Evolutionary conservation across 2,329 filamentous ascomycete genomes (phyloP).

Genomic region (Metarhizium rileyi): DNA sequence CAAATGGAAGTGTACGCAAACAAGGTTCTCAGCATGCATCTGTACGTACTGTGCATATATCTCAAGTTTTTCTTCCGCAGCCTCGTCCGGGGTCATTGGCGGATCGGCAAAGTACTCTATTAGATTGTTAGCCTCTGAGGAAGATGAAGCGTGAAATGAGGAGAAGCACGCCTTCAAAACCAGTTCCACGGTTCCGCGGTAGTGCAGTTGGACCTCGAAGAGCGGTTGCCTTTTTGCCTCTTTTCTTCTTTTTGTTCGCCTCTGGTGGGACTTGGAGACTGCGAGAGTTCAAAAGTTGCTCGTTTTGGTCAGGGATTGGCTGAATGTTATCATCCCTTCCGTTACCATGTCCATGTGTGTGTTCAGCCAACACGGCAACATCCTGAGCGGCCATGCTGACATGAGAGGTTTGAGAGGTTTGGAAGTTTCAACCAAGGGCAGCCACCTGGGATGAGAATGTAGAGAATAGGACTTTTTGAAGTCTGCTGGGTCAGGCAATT

Average conservation of each 20-base stretch:
- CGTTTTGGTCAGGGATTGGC: background rate
- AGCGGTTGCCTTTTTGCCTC: constrained; percentile 9
- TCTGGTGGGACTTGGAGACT: background rate
- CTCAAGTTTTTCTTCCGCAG: constrained; percentile 48
- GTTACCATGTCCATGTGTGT: background rate
- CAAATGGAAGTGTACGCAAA: background rate
- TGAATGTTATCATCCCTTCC: background rate
- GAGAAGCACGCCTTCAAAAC: constrained; percentile 52
- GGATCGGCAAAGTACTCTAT: constrained; percentile 68
- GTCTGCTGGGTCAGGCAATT: background rate
- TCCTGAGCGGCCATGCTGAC: background rate
- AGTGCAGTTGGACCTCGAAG: constrained; percentile 30
- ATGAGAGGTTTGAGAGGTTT: background rate
- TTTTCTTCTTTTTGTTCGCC: constrained; percentile 14
- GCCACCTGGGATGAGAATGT: background rate
- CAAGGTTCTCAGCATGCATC: background rate
- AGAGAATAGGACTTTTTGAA: background rate
- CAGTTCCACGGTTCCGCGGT: constrained; percentile 41
- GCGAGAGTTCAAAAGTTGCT: background rate
- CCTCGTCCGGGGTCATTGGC: constrained; percentile 63
- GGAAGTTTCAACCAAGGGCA: background rate
- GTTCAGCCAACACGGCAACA: background rate
- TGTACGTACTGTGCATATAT: constrained; percentile 56
- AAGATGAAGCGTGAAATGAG: background rate
- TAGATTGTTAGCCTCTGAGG: background rate